A percentile compares a stretch with the other conserved stretches of the same genome.
These are phyloP conservation scores for Yarrowia galli DNA, from an alignment of 1,139 yeast genomes.

Conservation along the genomic window DNA sequence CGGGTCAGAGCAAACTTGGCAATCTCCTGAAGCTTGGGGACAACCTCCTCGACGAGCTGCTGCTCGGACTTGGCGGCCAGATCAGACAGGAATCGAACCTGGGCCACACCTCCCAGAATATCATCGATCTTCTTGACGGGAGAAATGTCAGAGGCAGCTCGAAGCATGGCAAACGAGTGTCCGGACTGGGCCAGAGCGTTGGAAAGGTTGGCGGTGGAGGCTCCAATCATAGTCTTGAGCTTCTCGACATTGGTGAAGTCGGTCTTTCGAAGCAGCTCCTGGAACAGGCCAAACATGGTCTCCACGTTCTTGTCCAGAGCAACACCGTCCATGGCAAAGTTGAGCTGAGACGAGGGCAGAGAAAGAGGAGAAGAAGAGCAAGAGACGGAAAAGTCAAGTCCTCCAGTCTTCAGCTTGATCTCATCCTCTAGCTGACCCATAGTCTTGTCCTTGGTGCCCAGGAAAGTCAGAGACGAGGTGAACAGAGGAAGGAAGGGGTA, in stretches of 20 bases:
- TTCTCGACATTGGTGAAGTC: conserved; percentile 75
- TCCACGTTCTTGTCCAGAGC: conserved; percentile 71
- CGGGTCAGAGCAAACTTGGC: conserved; percentile 48
- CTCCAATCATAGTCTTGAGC: conserved; percentile 73
- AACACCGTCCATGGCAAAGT: conserved; percentile 69
- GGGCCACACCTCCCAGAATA: conserved; percentile 72
- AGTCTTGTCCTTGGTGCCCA: conserved; percentile 75
- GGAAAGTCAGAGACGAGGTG: conserved; percentile 77
- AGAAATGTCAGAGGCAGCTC: conserved; percentile 70
- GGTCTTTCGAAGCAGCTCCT: conserved; percentile 71
- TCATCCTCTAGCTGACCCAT: conserved; percentile 87
- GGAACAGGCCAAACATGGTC: conserved; percentile 69
- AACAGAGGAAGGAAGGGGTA: conserved; percentile 79
- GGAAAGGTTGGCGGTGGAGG: conserved; percentile 78
- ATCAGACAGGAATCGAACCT: conserved; percentile 71
- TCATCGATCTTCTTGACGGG: conserved; percentile 69
- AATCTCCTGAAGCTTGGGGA: conserved; percentile 69
- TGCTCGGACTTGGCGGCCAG: conserved; percentile 67
- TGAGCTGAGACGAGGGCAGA: conserved; percentile 52
- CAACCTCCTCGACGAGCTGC: conserved; percentile 58
- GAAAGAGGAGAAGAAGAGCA: conserved; percentile 62
- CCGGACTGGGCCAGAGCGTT: conserved; percentile 86
- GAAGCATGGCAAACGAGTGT: conserved; percentile 79
- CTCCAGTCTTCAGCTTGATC: conserved; percentile 86
- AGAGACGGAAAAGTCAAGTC: conserved; percentile 66